phyloP scores from a whole-genome alignment of 805 yeast genomes.

The Sugiyamaella smithiae region DNA sequence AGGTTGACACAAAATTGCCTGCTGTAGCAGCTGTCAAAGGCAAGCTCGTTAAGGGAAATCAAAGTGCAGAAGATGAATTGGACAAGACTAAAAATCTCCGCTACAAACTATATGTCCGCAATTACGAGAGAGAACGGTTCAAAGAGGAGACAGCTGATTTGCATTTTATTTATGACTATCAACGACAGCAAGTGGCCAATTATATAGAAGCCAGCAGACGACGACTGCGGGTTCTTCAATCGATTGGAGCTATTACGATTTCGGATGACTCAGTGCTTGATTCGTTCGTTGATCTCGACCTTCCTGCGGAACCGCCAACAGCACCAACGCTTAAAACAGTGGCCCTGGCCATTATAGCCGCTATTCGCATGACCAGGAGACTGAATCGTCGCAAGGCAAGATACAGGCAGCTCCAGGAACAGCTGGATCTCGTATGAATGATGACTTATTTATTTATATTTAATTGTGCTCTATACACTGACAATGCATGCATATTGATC shows the following conservation, averaged over 20 bases:
- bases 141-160: slow-evolving; percentile 11
- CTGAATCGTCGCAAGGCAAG: neutral
- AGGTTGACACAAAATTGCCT: neutral
- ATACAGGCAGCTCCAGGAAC: neutral
- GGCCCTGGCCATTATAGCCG: slow-evolving; percentile 9
- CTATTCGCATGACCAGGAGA: slow-evolving; percentile 8
- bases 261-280: slow-evolving; percentile 9
- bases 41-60: too few species aligned
- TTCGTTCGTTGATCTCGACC: neutral
- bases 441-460: neutral
- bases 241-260: slow-evolving; percentile 8
- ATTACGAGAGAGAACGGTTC: slow-evolving; percentile 12
- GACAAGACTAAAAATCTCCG: neutral
- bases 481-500: neutral
- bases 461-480: slow-evolving; percentile 1
- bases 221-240: slow-evolving; percentile 8
- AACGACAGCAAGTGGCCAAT: slow-evolving; percentile 7
- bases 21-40: too few species aligned
- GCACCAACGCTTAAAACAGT: slow-evolving; percentile 8
- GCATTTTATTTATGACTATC: slow-evolving; percentile 9
- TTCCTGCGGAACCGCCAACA: neutral
- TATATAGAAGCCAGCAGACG: slow-evolving; percentile 6
- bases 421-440: neutral
- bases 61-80: too few species aligned
- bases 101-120: slow-evolving; percentile 1